Base-by-base conservation (phyloP, 2,329 filamentous ascomycete species). In the Fusarium proliferatum region DNA sequence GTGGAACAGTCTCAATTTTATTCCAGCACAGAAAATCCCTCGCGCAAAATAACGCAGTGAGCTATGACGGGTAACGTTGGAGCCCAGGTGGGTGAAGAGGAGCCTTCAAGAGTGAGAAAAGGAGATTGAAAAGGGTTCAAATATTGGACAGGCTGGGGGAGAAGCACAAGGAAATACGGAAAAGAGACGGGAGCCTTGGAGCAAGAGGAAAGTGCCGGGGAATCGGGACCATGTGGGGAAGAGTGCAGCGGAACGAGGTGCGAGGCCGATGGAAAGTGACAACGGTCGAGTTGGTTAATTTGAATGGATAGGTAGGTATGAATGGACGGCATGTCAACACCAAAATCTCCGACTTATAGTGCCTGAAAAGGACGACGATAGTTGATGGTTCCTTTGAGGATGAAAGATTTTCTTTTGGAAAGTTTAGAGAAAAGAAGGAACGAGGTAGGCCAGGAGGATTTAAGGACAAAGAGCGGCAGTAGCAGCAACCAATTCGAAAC, bases 171-270 rank as follows among this genome's bases (percentile, higher is more conserved):
- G 38, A 56, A 59, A 71, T 63, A 64, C 39, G 67, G 70, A 62
- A 68, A 75, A 64, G 51, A 57, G 72, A 49, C 28, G 30, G 19
- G 21, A 64, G 64, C 56, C 51, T 69, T 43, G 51, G 48, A 59
- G 43, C 36, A 57, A 51, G 61, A 68, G 71, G 60, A 69, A 65
- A 75, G 72, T 75, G 63, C 72, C 66, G 69, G 61, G 69, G 72
- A 73, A 61, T 71, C 69, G 72, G 61, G 63, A 61, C 63, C 58
- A 69, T 69, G 73, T 75, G 73, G 69, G 70, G 72, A 66, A 57
- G 28, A 23, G 49, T 57, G 67, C 42, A 57, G 46, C 51, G 56
- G 58, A 59, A 58, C 28, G 62, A 56, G 48, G 64, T 48, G 52
- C 28, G 48, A 62, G 34, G 52, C 60, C 36, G 52, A 48, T 48